A percentile compares a stretch with the other conserved stretches of the same genome.
Evolutionary conservation across 73 alveolate species (phyloP).

Genomic region (Uronychia binucleata): DNA sequence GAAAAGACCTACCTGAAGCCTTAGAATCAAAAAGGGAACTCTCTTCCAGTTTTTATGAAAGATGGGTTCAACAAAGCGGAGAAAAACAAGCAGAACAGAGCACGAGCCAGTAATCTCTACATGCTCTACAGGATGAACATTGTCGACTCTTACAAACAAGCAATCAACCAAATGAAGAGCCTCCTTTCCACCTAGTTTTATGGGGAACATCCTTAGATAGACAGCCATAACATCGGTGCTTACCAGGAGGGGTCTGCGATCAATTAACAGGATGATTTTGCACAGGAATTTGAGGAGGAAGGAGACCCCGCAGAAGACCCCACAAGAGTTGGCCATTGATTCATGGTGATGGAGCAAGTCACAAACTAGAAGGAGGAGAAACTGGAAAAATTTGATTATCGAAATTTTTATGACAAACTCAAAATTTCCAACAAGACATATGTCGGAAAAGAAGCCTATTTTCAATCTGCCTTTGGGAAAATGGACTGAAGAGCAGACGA

Average conservation of each 20-base stretch:
- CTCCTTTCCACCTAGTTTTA: not conserved
- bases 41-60: not conserved
- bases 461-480: no score
- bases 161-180: not conserved
- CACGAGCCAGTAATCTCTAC: not conserved
- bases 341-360: no score
- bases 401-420: not conserved
- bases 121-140: not conserved
- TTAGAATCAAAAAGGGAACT: not conserved
- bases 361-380: not conserved
- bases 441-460: not conserved
- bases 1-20: not conserved
- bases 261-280: no score
- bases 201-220: not conserved
- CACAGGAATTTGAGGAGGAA: no score
- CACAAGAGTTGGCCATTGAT: no score
- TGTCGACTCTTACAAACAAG: not conserved
- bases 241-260: no score
- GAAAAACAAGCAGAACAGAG: not conserved
- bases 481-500: no score
- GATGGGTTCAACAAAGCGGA: not conserved
- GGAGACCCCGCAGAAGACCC: no score
- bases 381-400: not conserved
- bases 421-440: not conserved
- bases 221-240: no score